A percentile compares a stretch with the other conserved stretches of the same genome.
phyloP scores from a whole-genome alignment of 164 flowering plant species.

The Akebia trifoliata region DNA sequence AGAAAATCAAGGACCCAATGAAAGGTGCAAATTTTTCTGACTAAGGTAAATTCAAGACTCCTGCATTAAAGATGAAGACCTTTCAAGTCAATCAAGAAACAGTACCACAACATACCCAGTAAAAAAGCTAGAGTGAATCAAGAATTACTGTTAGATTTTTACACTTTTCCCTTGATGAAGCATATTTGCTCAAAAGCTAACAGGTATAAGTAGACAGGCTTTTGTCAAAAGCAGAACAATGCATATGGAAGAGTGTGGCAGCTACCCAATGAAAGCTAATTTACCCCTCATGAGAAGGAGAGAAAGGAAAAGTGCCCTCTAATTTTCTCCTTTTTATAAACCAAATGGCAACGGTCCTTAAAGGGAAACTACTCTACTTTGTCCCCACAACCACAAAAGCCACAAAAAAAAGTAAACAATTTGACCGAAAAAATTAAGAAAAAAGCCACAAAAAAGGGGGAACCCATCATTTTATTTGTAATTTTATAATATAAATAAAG shows the following conservation, averaged over 20 bases:
- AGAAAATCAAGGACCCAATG: no score
- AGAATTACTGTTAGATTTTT: conserved; percentile 20
- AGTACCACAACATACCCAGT: conserved; percentile 31
- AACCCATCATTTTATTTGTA: no score
- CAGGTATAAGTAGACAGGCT: conserved; percentile 38
- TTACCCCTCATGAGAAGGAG: conserved; percentile 29
- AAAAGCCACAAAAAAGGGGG: no score
- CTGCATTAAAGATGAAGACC: conserved; percentile 27
- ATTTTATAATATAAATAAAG: no score
- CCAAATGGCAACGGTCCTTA: conserved; percentile 48
- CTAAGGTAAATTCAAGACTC: no score
- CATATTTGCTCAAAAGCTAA: conserved; percentile 27
- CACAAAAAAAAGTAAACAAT: no score
- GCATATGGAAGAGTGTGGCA: conserved; percentile 26
- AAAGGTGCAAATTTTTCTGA: no score
- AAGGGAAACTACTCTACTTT: conserved; percentile 36
- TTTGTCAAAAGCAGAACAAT: conserved; percentile 18
- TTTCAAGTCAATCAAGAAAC: conserved; percentile 31
- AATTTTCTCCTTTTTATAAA: conserved; percentile 40
- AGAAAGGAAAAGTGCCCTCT: conserved; percentile 27
- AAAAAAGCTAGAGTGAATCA: conserved; percentile 32
- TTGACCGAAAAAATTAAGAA: no score
- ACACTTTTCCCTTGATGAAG: conserved; percentile 24
- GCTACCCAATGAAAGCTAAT: conserved; percentile 72
- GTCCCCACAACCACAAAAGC: conserved; percentile 17